Conservation (phyloP, 345 rosid species). For the Eucalyptus regnans region DNA sequence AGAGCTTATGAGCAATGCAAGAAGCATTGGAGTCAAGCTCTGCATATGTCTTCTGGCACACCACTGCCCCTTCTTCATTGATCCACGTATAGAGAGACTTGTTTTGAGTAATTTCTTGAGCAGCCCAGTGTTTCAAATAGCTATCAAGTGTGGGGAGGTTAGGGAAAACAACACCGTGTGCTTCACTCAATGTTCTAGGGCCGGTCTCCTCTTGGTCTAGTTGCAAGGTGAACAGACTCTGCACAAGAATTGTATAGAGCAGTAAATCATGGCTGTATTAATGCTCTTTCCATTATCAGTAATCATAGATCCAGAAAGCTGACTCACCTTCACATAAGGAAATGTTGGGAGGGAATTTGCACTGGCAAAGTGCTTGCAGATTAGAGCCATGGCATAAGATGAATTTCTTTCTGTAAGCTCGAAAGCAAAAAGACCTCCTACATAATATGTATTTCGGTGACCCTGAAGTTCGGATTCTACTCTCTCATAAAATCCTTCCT, state of each 20-base stretch:
- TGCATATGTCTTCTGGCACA: slow-evolving; percentile 27
- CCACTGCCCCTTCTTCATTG: slow-evolving; percentile 31
- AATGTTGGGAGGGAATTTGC: slow-evolving; percentile 15
- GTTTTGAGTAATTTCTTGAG: slow-evolving; percentile 10
- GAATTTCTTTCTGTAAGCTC: slow-evolving; percentile 69
- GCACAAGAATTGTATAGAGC: neutral
- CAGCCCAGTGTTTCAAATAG: slow-evolving; percentile 57
- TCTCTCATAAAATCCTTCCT: slow-evolving; percentile 49
- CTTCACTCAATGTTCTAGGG: slow-evolving; percentile 20
- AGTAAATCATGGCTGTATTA: neutral
- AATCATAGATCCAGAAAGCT: neutral
- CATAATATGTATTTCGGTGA: slow-evolving; percentile 36
- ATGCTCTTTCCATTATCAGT: neutral
- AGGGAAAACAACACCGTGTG: slow-evolving; percentile 41
- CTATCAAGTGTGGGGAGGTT: slow-evolving; percentile 38
- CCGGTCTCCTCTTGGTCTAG: slow-evolving; percentile 1
- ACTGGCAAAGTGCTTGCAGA: slow-evolving; percentile 54
- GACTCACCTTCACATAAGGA: slow-evolving; percentile 49
- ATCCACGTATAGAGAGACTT: slow-evolving; percentile 48
- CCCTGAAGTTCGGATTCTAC: slow-evolving; percentile 60
- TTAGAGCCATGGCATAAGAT: slow-evolving; percentile 46
- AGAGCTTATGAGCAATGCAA: slow-evolving; percentile 35
- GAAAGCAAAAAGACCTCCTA: slow-evolving; percentile 61
- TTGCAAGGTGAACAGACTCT: slow-evolving; percentile 37
- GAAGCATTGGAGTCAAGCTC: slow-evolving; percentile 40